Evolutionary conservation across 1,284 basidiomycete genomes (phyloP).

Genomic region (Trametes pubescens): DNA sequence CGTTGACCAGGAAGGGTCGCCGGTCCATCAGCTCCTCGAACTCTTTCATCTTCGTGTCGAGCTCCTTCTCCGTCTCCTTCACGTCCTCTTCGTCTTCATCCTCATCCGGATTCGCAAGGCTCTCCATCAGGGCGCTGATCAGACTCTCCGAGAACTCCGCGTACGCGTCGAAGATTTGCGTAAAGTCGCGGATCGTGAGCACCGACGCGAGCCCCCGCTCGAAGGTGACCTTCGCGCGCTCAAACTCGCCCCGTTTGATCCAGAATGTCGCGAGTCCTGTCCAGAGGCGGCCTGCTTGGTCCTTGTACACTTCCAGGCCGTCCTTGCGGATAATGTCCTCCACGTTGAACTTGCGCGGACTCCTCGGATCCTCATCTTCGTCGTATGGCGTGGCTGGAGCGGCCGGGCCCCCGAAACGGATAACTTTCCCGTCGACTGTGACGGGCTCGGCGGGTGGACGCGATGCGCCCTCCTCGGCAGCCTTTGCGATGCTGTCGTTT

Average conservation of each 20-base stretch:
- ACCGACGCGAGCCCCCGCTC: conserved; percentile 88
- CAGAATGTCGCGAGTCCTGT: conserved; percentile 97
- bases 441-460: conserved; percentile 50
- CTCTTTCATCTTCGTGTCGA: conserved; percentile 91
- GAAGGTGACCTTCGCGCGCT: conserved; percentile 87
- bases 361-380: conserved; percentile 85
- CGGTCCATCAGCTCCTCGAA: conserved; percentile 97
- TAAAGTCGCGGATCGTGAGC: conserved; percentile 96
- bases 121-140: conserved; percentile 93
- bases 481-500: conserved; percentile 52
- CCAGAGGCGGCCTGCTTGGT: conserved; percentile 97
- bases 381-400: conserved; percentile 66
- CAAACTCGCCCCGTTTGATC: conserved; percentile 97
- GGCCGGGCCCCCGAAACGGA: conserved; percentile 80
- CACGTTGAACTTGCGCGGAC: conserved; percentile 82
- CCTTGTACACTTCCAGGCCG: conserved; percentile 90
- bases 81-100: conserved; percentile 82
- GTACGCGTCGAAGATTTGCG: conserved; percentile 98
- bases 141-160: conserved; percentile 94
- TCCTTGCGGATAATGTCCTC: conserved; percentile 87
- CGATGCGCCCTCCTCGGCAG: conserved; percentile 41
- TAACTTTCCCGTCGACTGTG: conserved; percentile 67
- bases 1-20: conserved; percentile 95
- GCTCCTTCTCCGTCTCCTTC: conserved; percentile 84
- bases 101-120: conserved; percentile 71